Conservation (phyloP, 192 early-diverging fungal species). For the Backusella mclennaniae region DNA sequence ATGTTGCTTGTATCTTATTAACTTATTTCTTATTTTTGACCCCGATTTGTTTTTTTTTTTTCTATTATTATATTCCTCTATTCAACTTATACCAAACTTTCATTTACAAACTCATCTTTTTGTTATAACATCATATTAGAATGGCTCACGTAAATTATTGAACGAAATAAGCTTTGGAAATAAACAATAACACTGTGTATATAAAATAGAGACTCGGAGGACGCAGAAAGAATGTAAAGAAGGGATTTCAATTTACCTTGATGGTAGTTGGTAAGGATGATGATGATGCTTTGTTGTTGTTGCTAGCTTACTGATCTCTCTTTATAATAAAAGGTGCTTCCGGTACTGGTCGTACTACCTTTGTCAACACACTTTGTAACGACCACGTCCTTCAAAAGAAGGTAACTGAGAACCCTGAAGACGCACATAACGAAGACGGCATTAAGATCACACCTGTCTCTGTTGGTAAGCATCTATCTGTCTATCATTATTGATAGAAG, state of each 20-base stretch:
- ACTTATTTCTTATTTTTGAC: conserved; percentile 5
- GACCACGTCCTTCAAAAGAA: conserved; percentile 67
- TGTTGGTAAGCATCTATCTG: conserved; percentile 42
- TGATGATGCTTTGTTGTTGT: not conserved
- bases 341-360: conserved; percentile 96
- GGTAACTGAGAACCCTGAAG: conserved; percentile 63
- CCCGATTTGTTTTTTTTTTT: not conserved
- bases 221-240: conserved; percentile 92
- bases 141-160: conserved; percentile 19
- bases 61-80: not conserved
- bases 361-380: conserved; percentile 98
- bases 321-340: conserved; percentile 52
- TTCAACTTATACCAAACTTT: not conserved
- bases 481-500: not conserved
- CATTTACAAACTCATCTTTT: not conserved
- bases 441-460: conserved; percentile 87
- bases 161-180: not conserved
- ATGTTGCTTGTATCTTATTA: conserved; percentile 6
- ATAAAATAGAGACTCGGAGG: conserved; percentile 51
- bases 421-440: conserved; percentile 81
- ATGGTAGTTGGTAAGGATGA: conserved; percentile 82
- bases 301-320: not conserved
- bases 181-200: not conserved
- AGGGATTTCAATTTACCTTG: conserved; percentile 95
- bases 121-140: not conserved